Evolutionary conservation across 768 basidiomycete genomes (phyloP).

Genomic region (Favolaschia claudopus): DNA sequence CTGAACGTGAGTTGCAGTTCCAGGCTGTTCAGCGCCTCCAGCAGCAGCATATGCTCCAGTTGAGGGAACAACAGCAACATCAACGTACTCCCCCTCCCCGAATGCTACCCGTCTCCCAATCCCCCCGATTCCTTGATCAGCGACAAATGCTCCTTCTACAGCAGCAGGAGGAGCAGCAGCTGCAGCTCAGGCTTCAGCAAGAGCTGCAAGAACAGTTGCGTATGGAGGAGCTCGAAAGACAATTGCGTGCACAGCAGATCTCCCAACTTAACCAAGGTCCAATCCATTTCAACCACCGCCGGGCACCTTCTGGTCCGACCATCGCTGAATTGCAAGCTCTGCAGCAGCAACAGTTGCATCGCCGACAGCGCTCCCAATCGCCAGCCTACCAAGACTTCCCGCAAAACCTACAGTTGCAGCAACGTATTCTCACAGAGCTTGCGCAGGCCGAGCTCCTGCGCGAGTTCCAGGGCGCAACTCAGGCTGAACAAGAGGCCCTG

Average conservation of each 20-base stretch:
- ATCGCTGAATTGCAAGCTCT: conserved; percentile 57
- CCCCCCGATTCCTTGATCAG: conserved; percentile 81
- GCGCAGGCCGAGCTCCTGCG: conserved; percentile 73
- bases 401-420: conserved; percentile 76
- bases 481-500: conserved; percentile 72
- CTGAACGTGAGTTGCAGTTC: conserved; percentile 56
- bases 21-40: conserved; percentile 57
- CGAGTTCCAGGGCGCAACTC: conserved; percentile 66
- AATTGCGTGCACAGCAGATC: conserved; percentile 62
- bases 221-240: conserved; percentile 72
- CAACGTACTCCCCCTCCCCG: conserved; percentile 74
- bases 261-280: conserved; percentile 54
- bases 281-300: conserved; percentile 45
- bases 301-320: conserved; percentile 53
- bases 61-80: conserved; percentile 51
- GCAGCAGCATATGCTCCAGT: conserved; percentile 52
- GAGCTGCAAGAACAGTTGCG: conserved; percentile 72
- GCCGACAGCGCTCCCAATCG: conserved; percentile 54
- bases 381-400: conserved; percentile 62
- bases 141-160: conserved; percentile 74
- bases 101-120: conserved; percentile 77
- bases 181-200: conserved; percentile 62
- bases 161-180: conserved; percentile 70
- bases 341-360: conserved; percentile 60
- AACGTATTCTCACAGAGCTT: conserved; percentile 78